phyloP scores from a whole-genome alignment of 352 stramenopile genomes.

The Globisporangium paddicum region DNA sequence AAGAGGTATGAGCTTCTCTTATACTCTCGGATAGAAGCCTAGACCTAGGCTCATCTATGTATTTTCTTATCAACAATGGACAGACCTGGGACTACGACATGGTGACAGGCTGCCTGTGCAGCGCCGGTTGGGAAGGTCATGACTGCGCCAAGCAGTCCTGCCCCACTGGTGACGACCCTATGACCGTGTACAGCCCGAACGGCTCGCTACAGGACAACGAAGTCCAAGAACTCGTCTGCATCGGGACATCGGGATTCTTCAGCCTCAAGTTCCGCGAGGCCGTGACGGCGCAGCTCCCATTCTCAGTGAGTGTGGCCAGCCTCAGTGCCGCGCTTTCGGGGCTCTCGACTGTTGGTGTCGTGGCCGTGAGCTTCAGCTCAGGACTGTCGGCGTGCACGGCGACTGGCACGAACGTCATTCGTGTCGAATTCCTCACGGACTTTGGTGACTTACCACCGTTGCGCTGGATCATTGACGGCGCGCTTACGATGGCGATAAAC shows the following conservation, averaged over 20 bases:
- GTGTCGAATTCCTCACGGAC: conserved; percentile 59
- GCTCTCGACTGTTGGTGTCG: conserved; percentile 43
- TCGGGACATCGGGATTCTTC: conserved; percentile 52
- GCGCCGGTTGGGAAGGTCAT: conserved; percentile 85
- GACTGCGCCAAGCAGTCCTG: conserved; percentile 87
- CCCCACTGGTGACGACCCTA: conserved; percentile 85
- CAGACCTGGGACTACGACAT: conserved; percentile 88
- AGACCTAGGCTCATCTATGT: neutral
- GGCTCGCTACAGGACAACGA: conserved; percentile 65
- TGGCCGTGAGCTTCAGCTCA: conserved; percentile 42
- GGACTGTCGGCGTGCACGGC: conserved; percentile 35
- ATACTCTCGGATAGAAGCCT: neutral
- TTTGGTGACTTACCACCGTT: conserved; percentile 62
- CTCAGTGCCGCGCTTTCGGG: conserved; percentile 31
- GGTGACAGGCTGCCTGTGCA: conserved; percentile 82
- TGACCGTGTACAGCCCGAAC: conserved; percentile 38
- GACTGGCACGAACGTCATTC: conserved; percentile 46
- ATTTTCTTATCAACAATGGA: neutral
- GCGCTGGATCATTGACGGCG: conserved; percentile 61
- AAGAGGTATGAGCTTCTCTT: conserved; percentile 22
- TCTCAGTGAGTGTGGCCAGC: conserved; percentile 20
- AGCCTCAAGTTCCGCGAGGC: conserved; percentile 69
- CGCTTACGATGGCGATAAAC: conserved; percentile 41
- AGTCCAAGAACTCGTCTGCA: conserved; percentile 73
- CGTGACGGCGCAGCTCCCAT: conserved; percentile 50